Evolutionary conservation across 306 rosid species (phyloP), one percentile per base, ranked within the genome.

Genomic region (Cucurbita ficifolia): DNA sequence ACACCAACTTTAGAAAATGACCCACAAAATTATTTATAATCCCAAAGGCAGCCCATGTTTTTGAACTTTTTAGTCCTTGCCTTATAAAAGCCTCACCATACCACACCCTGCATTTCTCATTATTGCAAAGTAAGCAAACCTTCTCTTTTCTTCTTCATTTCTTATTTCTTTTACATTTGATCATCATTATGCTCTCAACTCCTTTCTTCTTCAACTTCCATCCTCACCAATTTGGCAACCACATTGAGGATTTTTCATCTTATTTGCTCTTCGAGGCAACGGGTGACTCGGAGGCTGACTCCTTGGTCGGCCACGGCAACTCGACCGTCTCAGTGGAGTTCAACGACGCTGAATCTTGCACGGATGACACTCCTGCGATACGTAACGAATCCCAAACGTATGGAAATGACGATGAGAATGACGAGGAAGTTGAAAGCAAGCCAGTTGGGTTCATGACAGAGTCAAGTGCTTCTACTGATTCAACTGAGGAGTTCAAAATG

Each of bases 281-380:
- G 1, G 99, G 96, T 4, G 99, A 94, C 74, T 94, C 99, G 10
- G 97, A 94, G 58, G 83, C 12, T 10, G 76, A 78, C 61, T 71
- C 5, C 21, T 45, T 17, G 40, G 36, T 40, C 21, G 51, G 49
- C 48, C 2, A 18, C 45, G 19, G 2, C 0, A 39, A 53, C 51
- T 80, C 76, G 59, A 22, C 18, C 53, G 18, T 5, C 8, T 38
- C 38, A 12, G 2, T 12, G 3, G 76, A 19, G 16, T 38, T 36
- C 7, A 56, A 75, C 35, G 78, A 75, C 14, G 78, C 78, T 0
- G 71, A 61, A 12, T 76, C 52, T 6, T 61, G 97, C 61, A 78
- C 83, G 77, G 88, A 72, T 38, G 94, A 85, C 59, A 77, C 65
- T 43, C 76, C 83, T 75, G 86, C 75, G 46, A 7, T 12, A 10